Evolutionary conservation across 495 filamentous ascomycete genomes (phyloP), one percentile per base, ranked within the genome.

Genomic region (Lophiostoma macrostomum): DNA sequence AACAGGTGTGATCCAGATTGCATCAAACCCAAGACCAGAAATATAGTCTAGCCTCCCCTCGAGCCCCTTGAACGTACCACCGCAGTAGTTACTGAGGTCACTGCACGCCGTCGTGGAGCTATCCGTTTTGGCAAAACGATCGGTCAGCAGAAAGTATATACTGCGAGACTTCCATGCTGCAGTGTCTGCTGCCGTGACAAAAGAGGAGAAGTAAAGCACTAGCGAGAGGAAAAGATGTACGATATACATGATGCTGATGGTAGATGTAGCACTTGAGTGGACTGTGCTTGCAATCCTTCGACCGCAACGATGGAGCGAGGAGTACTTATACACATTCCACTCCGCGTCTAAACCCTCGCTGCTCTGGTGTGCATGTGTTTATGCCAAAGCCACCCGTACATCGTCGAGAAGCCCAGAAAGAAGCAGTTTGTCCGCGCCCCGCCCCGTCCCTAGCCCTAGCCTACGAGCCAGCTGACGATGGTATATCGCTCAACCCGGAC

Each of bases 1-100:
- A 28, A 53, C 39, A 1, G 50, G 50, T 5, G 50, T 44, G 16
- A 53, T 53, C 50, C 50, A 53, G 2, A 53, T 24, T 16, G 87
- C 86, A 40, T 83, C 84, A 58, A 91, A 91, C 13, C 88, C 86
- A 80, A 91, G 84, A 46, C 74, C 75, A 61, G 88, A 77, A 64
- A 91, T 86, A 58, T 87, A 77, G 66, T 84, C 82, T 27, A 87
- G 69, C 53, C 83, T 76, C 28, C 83, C 76, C 47, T 83, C 81
- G 40, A 94, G 78, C 7, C 88, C 88, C 49, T 74, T 71, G 74
- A 81, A 91, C 24, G 81, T 83, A 7, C 88, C 88, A 41, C 86
- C 87, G 54, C 87, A 94, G 72, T 90, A 91, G 39, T 74, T 72
- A 5, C 70, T 42, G 34, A 67, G 50, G 2, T 67, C 68, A 7